These are phyloP conservation scores for Epichloe bromicola DNA, from an alignment of 2,329 filamentous ascomycete species.

Conservation along the genomic window DNA sequence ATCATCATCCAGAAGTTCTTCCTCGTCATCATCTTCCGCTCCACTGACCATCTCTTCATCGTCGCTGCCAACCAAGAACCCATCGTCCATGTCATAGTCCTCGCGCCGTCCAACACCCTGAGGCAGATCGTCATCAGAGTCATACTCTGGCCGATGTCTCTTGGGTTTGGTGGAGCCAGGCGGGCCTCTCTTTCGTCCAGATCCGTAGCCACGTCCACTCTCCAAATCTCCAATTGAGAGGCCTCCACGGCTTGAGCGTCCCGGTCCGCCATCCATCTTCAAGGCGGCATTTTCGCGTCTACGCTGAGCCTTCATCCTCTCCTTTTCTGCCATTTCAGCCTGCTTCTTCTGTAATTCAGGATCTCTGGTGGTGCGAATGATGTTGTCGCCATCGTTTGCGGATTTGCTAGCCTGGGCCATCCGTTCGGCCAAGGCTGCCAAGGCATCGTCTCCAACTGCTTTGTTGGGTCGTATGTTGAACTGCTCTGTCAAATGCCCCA, in stretches of 20 bases:
- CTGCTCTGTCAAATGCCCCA: slow-evolving; percentile 64
- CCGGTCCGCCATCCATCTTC: slow-evolving; percentile 46
- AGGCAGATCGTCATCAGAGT: slow-evolving; percentile 63
- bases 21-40: slow-evolving; percentile 53
- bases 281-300: slow-evolving; percentile 55
- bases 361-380: slow-evolving; percentile 59
- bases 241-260: slow-evolving; percentile 38
- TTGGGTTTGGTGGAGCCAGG: slow-evolving; percentile 37
- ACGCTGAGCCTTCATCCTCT: slow-evolving; percentile 53
- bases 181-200: slow-evolving; percentile 39
- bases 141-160: slow-evolving; percentile 50
- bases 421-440: slow-evolving; percentile 53
- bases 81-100: slow-evolving; percentile 69
- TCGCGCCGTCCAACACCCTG: slow-evolving; percentile 50
- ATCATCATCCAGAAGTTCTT: slow-evolving; percentile 42
- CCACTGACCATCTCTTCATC: slow-evolving; percentile 53
- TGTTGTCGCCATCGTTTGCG: slow-evolving; percentile 44
- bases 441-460: slow-evolving; percentile 56
- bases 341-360: slow-evolving; percentile 63
- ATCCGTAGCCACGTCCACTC: slow-evolving; percentile 38
- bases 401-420: slow-evolving; percentile 51
- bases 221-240: slow-evolving; percentile 60
- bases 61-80: slow-evolving; percentile 64
- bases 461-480: slow-evolving; percentile 56
- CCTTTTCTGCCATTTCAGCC: slow-evolving; percentile 63